Base-by-base conservation (phyloP, 2,329 filamentous ascomycete species). In the Fusarium fujikuroi region DNA sequence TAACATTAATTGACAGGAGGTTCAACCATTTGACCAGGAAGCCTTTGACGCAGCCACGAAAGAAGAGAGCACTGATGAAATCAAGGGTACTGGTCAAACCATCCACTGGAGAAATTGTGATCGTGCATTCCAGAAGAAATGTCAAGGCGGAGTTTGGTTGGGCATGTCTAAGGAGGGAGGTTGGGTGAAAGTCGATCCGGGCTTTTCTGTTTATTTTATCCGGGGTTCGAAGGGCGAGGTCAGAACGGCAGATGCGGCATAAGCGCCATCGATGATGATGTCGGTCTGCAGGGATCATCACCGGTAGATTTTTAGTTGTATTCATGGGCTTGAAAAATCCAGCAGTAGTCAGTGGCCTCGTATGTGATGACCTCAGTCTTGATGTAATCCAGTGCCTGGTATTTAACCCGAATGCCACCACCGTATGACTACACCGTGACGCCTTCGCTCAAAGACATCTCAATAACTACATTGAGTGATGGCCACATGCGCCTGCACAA, bases 281-380 rank as follows among this genome's bases (percentile, higher is more conserved):
- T n/a, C 4, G 1, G 14, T 8, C n/a, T n/a, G 14, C 0, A n/a
- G 0, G 28, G 9, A n/a, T 3, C 5, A 1, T 44, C 5, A 28
- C n/a, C n/a, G n/a, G n/a, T n/a, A n/a, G n/a, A n/a, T n/a, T n/a
- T n/a, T n/a, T n/a, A n/a, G n/a, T n/a, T n/a, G n/a, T n/a, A n/a
- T n/a, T n/a, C n/a, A n/a, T n/a, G n/a, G n/a, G n/a, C n/a, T n/a
- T n/a, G n/a, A n/a, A n/a, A n/a, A n/a, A n/a, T n/a, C n/a, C n/a
- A n/a, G n/a, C n/a, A n/a, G n/a, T n/a, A n/a, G n/a, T n/a, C n/a
- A n/a, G n/a, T n/a, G n/a, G n/a, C n/a, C n/a, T n/a, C n/a, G n/a
- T n/a, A n/a, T n/a, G n/a, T n/a, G n/a, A n/a, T n/a, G n/a, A n/a
- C n/a, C n/a, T n/a, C n/a, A n/a, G n/a, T n/a, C n/a, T n/a, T n/a